Evolutionary conservation across 768 basidiomycete genomes (phyloP).

Genomic region (Kwoniella mangroviensis): DNA sequence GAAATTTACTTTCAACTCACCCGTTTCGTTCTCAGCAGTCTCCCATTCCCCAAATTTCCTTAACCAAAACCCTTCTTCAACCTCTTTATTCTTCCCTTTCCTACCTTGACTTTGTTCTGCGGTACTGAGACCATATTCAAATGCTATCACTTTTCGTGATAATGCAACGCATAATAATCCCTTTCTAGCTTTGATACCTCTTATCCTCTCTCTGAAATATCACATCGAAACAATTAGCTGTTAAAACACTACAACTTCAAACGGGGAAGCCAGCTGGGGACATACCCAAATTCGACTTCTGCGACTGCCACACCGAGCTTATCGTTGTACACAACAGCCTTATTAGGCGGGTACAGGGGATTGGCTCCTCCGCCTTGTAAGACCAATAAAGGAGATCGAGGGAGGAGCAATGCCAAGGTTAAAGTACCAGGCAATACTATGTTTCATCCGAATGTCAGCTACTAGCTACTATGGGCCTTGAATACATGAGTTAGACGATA

Average conservation of each 20-base stretch:
- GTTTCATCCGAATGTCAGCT: neutral
- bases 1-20: constrained; percentile 24
- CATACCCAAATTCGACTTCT: constrained; percentile 52
- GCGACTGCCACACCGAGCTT: constrained; percentile 41
- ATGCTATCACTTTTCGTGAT: constrained; percentile 42
- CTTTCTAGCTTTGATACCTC: constrained; percentile 37
- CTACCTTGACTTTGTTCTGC: neutral
- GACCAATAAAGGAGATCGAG: constrained; percentile 52
- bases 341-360: constrained; percentile 58
- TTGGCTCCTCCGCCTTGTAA: constrained; percentile 56
- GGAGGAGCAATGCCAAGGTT: constrained; percentile 38
- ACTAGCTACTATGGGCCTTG: neutral
- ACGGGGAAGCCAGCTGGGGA: neutral
- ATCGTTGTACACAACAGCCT: constrained; percentile 56
- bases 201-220: constrained; percentile 41
- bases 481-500: neutral
- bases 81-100: constrained; percentile 34
- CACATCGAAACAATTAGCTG: neutral
- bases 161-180: constrained; percentile 46
- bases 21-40: constrained; percentile 53
- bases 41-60: constrained; percentile 55
- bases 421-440: constrained; percentile 54
- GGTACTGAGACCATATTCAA: constrained; percentile 42
- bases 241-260: neutral
- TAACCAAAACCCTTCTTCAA: constrained; percentile 38